Conservation (phyloP, 768 basidiomycete species). For the Peribolospora kevripleyi region DNA sequence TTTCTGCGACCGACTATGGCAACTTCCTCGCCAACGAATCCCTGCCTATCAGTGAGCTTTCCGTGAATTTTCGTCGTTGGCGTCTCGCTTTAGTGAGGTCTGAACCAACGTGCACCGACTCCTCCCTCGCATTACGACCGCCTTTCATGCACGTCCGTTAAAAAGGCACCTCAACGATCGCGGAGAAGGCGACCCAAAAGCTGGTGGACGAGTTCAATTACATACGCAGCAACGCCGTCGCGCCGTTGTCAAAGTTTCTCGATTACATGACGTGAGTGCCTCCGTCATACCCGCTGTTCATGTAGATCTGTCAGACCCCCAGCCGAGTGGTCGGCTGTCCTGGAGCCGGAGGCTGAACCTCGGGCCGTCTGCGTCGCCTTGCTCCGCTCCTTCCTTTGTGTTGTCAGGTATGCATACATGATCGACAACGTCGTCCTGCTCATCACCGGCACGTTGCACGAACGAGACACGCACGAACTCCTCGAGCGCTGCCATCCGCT, state of each 20-base stretch:
- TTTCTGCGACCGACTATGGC: conserved; percentile 90
- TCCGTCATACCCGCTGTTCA: not conserved
- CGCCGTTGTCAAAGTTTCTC: conserved; percentile 71
- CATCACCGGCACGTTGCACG: conserved; percentile 90
- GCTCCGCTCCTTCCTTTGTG: not conserved
- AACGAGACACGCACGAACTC: conserved; percentile 89
- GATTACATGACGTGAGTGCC: conserved; percentile 83
- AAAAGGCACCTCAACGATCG: conserved; percentile 63
- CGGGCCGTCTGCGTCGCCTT: not conserved
- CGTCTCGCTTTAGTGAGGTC: too few relatives aligned
- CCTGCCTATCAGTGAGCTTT: conserved; percentile 33
- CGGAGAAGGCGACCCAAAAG: conserved; percentile 85
- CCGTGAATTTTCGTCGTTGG: not conserved
- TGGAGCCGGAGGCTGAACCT: not conserved
- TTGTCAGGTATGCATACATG: conserved; percentile 84
- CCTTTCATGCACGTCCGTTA: not conserved
- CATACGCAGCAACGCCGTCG: conserved; percentile 66
- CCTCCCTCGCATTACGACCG: too few relatives aligned
- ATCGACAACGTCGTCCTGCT: conserved; percentile 93
- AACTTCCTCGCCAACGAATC: conserved; percentile 95
- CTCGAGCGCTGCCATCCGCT: conserved; percentile 90
- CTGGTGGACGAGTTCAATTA: conserved; percentile 97
- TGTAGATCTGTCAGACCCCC: not conserved
- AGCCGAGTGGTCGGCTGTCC: not conserved
- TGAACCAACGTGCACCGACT: too few relatives aligned